Conservation (phyloP, 345 rosid species). For the Rhodomyrtus tomentosa region DNA sequence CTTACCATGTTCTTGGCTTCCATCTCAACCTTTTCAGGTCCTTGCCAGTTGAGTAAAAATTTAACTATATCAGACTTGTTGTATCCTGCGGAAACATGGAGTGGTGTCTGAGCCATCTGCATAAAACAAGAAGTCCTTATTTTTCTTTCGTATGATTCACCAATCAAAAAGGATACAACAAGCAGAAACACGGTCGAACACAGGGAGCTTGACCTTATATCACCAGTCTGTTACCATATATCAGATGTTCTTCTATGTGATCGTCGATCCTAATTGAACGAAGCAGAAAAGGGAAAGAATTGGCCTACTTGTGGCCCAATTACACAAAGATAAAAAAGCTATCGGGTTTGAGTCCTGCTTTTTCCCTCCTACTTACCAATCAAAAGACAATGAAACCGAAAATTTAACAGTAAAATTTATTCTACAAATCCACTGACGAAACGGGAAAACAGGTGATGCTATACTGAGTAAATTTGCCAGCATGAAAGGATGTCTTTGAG, state of each 20-base stretch:
- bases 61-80: slow-evolving; percentile 62
- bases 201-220: background rate
- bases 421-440: background rate
- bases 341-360: background rate
- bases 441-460: background rate
- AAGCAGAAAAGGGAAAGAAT: background rate
- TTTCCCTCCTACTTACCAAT: background rate
- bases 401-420: background rate
- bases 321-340: background rate
- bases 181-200: background rate
- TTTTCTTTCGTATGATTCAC: too few species aligned
- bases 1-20: slow-evolving; percentile 82
- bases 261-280: background rate
- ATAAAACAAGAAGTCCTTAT: slow-evolving; percentile 2
- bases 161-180: background rate
- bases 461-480: background rate
- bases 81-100: slow-evolving; percentile 88
- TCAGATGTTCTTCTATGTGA: background rate
- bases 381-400: background rate
- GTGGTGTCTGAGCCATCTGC: slow-evolving; percentile 97
- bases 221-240: background rate
- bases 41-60: slow-evolving; percentile 61
- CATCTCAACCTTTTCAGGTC: slow-evolving; percentile 64
- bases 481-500: background rate
- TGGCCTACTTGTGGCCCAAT: background rate